Base-by-base conservation (phyloP, 1,284 basidiomycete genomes). In the Marasmius fiardii region DNA sequence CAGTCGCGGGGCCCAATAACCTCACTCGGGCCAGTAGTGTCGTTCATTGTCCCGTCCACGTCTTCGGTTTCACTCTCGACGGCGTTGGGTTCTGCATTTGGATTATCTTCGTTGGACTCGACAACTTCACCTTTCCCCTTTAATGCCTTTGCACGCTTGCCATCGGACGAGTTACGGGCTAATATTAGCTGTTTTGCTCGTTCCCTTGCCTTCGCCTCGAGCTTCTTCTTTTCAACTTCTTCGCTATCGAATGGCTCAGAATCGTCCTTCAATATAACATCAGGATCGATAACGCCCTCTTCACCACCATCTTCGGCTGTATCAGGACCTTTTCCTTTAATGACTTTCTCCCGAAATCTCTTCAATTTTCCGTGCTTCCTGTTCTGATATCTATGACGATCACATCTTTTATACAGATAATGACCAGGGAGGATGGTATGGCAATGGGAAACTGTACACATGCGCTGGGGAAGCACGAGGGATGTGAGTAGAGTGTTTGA, bases 391-490 rank as follows among this genome's bases (percentile, higher is more conserved):
- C 80, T 73, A 57, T 83, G 81, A 53, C 76, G 74, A 59, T 81
- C 80, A 64, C 81, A 83, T 23, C 79, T 75, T 43, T 79, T 77
- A 66, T 70, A 82, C 28, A 71, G 67, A 63, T 81, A 81, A 39
- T 70, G 65, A 0, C 72, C 71, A 0, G 78, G 75, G 1, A 82
- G 71, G 43, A 82, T 68, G 52, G 73, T 73, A 60, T 80, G 79
- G 57, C 81, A 82, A 59, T 82, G 80, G 35, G 79, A 81, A 20
- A 83, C 80, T 2, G 79, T 81, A 60, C 80, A 82, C 77, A 82
- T 80, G 24, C 77, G 75, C 16, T 68, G 62, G 2, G 76, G 70
- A 18, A 71, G 66, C 4, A 64, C 53, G 3, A 43, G 24, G 47
- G 35, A 37, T 16, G 58, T 47, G 28, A 52, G 43, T 21, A 28